Conservation (phyloP, 1,139 yeast species). For the Geotrichum candidum region DNA sequence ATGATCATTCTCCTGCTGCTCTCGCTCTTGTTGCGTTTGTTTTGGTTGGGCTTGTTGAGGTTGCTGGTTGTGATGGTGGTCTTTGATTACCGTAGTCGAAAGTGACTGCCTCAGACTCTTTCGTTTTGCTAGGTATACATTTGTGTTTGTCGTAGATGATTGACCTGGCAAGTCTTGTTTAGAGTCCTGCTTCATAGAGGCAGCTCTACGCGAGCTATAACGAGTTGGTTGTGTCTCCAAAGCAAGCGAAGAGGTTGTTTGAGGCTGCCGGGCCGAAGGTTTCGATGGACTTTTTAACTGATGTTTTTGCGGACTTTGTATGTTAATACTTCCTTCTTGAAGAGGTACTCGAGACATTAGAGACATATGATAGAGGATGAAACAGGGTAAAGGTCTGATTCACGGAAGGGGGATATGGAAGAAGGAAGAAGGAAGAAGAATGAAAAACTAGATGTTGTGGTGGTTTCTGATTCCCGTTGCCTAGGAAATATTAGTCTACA, state of each 20-base stretch:
- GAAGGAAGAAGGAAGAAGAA: neutral
- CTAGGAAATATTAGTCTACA: neutral
- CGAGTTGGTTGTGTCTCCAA: constrained; percentile 11
- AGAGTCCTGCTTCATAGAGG: constrained; percentile 3
- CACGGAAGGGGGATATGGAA: neutral
- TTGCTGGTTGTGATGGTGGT: constrained; percentile 5
- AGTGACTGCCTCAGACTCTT: constrained; percentile 3
- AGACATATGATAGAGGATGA: neutral
- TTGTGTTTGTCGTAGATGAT: neutral
- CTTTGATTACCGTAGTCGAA: neutral
- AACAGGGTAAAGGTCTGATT: neutral
- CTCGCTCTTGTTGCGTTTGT: neutral
- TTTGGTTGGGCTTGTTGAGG: constrained; percentile 3
- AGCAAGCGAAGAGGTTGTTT: constrained; percentile 8
- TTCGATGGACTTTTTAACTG: constrained; percentile 1
- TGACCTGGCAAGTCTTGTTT: neutral
- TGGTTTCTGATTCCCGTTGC: neutral
- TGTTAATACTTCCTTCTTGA: constrained; percentile 11
- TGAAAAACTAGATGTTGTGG: neutral
- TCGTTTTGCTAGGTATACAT: neutral
- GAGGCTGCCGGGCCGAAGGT: neutral
- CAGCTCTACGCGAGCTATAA: constrained; percentile 6
- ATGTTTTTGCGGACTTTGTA: constrained; percentile 6
- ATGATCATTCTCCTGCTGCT: constrained; percentile 16
- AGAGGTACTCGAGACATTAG: constrained; percentile 12